Percentiles rank a stretch among this genome's conserved stretches.
These are phyloP conservation scores for Botrytis pseudocinerea DNA, from an alignment of 2,329 filamentous ascomycete genomes.

Conservation along the genomic window DNA sequence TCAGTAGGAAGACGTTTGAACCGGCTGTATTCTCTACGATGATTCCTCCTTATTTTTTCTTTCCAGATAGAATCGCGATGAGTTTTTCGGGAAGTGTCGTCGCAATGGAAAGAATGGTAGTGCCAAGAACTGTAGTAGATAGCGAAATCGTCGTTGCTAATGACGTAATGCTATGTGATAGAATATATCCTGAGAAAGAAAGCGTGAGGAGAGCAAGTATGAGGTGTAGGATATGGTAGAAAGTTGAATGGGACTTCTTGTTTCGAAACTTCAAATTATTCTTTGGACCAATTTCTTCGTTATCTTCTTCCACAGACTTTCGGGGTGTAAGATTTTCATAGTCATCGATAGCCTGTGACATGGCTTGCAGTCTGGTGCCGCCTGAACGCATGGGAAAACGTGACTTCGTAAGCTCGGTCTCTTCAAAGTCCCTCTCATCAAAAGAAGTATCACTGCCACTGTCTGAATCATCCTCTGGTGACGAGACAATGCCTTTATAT, in stretches of 20 bases:
- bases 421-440: background rate
- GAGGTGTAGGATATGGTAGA: slow-evolving; percentile 47
- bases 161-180: slow-evolving; percentile 47
- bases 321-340: background rate
- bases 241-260: slow-evolving; percentile 33
- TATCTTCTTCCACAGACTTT: background rate
- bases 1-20: slow-evolving; percentile 56
- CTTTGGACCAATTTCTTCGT: background rate
- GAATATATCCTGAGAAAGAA: slow-evolving; percentile 50
- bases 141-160: slow-evolving; percentile 46
- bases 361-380: background rate
- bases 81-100: slow-evolving; percentile 57
- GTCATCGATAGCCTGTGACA: background rate
- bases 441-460: slow-evolving; percentile 39
- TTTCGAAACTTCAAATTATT: too few relatives aligned
- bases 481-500: slow-evolving; percentile 45
- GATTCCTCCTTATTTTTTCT: slow-evolving; percentile 50
- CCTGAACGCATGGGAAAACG: background rate
- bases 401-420: background rate
- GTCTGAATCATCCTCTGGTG: slow-evolving; percentile 48
- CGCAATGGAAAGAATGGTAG: slow-evolving; percentile 51
- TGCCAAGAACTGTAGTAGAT: slow-evolving; percentile 49
- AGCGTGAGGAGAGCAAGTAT: slow-evolving; percentile 48
- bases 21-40: slow-evolving; percentile 54
- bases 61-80: slow-evolving; percentile 50